These are phyloP conservation scores for Melaleuca alternifolia DNA, from an alignment of 345 rosid species.

Conservation along the genomic window DNA sequence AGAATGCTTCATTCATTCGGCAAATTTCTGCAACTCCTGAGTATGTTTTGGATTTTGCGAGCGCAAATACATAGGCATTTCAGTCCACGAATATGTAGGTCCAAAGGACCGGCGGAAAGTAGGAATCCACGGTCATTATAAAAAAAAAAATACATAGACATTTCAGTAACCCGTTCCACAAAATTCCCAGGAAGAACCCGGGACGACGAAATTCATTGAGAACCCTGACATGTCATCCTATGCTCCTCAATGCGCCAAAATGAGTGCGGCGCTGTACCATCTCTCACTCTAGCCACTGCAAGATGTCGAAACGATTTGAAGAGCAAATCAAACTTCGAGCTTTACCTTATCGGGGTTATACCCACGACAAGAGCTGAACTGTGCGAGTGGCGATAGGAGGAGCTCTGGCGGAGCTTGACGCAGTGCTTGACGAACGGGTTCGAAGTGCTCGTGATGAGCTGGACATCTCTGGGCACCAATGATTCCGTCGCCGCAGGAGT, in stretches of 20 bases:
- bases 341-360: constrained; percentile 64
- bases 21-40: not conserved
- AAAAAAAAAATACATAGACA: too few species aligned
- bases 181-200: not conserved
- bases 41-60: not conserved
- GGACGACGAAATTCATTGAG: not conserved
- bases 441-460: constrained; percentile 53
- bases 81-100: too few species aligned
- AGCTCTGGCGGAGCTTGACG: constrained; percentile 65
- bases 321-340: not conserved
- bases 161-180: not conserved
- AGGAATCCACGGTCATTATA: too few species aligned
- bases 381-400: constrained; percentile 80
- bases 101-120: too few species aligned
- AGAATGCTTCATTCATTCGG: not conserved
- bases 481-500: not conserved
- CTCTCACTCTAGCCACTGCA: not conserved
- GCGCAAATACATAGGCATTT: not conserved
- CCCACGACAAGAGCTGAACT: constrained; percentile 75
- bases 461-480: constrained; percentile 31
- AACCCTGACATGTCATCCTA: not conserved
- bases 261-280: not conserved
- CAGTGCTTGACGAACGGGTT: constrained; percentile 92
- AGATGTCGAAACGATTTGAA: not conserved
- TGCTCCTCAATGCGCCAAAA: not conserved